These are phyloP conservation scores for Hypomyces perniciosus DNA, from an alignment of 2,329 filamentous ascomycete species.

Conservation along the genomic window DNA sequence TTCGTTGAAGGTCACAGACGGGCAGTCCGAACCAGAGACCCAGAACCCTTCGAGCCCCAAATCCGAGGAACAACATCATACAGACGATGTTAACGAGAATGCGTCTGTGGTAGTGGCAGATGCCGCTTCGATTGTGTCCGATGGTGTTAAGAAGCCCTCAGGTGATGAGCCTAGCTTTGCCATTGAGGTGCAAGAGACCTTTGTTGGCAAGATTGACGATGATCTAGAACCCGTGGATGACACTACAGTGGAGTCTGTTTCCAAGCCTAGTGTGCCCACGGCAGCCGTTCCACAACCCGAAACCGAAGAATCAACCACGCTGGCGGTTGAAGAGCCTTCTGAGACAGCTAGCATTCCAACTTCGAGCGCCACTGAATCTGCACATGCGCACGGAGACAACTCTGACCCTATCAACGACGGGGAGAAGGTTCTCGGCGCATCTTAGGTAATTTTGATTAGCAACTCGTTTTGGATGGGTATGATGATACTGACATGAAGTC, in stretches of 20 bases:
- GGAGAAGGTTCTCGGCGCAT: slow-evolving; percentile 41
- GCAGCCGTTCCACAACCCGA: not conserved
- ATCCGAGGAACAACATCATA: not conserved
- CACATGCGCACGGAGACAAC: slow-evolving; percentile 13
- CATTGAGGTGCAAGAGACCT: slow-evolving; percentile 1
- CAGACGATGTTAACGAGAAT: not conserved
- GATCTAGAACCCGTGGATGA: not conserved
- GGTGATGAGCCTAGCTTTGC: not conserved
- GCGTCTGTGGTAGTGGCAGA: not conserved
- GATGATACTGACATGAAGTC: slow-evolving; percentile 33
- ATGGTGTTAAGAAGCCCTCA: not conserved
- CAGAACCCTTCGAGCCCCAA: not conserved
- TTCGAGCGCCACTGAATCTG: not conserved
- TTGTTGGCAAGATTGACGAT: not conserved
- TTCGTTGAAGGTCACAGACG: not conserved
- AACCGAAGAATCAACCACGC: not conserved
- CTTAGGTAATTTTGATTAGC: slow-evolving; percentile 41
- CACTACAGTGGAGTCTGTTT: not conserved
- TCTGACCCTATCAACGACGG: slow-evolving; percentile 20
- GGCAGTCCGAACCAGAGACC: not conserved
- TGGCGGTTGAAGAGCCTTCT: not conserved
- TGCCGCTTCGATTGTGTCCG: slow-evolving; percentile 1
- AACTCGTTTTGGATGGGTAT: slow-evolving; percentile 46
- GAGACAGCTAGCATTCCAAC: not conserved
- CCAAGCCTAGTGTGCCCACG: not conserved